Evolutionary conservation across 2,329 filamentous ascomycete species (phyloP).

Genomic region (Colletotrichum camelliae): DNA sequence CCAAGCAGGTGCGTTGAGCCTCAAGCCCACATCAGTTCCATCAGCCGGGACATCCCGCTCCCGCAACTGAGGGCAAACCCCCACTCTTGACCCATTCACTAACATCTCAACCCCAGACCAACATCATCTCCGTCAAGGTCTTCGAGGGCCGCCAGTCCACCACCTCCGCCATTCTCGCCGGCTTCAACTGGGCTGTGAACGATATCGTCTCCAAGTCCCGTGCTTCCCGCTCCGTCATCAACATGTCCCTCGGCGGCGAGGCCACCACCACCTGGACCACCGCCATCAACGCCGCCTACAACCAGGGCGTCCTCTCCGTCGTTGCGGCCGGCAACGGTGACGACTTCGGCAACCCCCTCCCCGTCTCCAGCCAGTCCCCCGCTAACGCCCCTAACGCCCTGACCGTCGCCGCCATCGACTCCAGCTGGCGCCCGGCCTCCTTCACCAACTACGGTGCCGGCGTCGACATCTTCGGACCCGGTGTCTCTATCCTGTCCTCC

Average conservation of each 20-base stretch:
- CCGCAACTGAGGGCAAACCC: not conserved
- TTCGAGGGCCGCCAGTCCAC: conserved; percentile 36
- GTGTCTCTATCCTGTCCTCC: conserved; percentile 49
- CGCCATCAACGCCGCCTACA: conserved; percentile 51
- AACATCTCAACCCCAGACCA: conserved; percentile 23
- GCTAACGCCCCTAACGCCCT: conserved; percentile 52
- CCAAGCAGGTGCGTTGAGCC: conserved; percentile 38
- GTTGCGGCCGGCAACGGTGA: conserved; percentile 62
- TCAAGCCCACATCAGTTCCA: not conserved
- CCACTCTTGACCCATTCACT: not conserved
- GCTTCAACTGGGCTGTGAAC: conserved; percentile 47
- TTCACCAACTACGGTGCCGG: conserved; percentile 57
- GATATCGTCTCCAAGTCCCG: conserved; percentile 48
- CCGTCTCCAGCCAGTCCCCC: conserved; percentile 44
- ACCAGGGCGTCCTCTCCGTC: conserved; percentile 53
- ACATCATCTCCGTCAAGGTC: conserved; percentile 51
- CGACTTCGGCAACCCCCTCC: conserved; percentile 25
- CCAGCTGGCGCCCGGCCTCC: conserved; percentile 38
- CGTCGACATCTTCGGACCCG: conserved; percentile 59
- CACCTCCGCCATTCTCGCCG: conserved; percentile 34
- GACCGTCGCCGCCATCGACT: conserved; percentile 57
- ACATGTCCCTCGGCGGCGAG: conserved; percentile 59
- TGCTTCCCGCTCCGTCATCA: conserved; percentile 51
- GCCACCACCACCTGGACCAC: conserved; percentile 49
- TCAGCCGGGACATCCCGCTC: not conserved